Evolutionary conservation across 129 eudicot genomes (phyloP), one percentile per base, ranked within the genome.

Genomic region (Artemisia tridentata): DNA sequence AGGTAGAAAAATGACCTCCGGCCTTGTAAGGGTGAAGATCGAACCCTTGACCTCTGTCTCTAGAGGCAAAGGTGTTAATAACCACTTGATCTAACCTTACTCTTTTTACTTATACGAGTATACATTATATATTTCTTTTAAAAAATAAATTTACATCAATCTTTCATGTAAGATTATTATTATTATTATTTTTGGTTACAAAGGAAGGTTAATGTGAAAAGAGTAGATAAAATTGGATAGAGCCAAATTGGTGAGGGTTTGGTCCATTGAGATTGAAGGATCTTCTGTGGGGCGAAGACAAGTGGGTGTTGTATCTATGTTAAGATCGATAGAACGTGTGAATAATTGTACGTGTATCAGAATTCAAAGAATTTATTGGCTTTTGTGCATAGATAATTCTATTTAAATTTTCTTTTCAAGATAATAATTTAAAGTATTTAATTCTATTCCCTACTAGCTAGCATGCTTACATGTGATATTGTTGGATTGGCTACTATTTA

Each of bases 401-500:
- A 74, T 74, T 63, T 34, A 4, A 67, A 13, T 52, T 6, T 34
- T 20, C 50, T 20, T 34, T 13, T 53, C 48, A 65, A 18, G 4
- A 27, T 5, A 68, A 11, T 25, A 38, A 29, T 14, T 16, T 17
- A 19, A 12, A 43, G 16, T 60, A 69, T 45, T 72, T 62, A 67
- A 47, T 38, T 73, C 65, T 75, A 67, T 48, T 72, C 79, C 71
- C 85, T 75, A 79, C 74, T 73, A 75, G 85, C 74, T 73, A 75
- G 85, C 84, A 78, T 63, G 38, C 63, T 79, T 79, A 81, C 85
- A 91, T 91, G 97, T 85, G 83, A 80, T 63, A 69, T 73, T 73
- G 85, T 73, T 84, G 81, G 80, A 79, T 81, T 74, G 63, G 77
- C 75, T 68, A 47, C 75, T 90, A 83, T 87, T 67, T 79, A 84